Percentiles rank a stretch among this genome's conserved stretches.
These are phyloP conservation scores for Claviceps paspali DNA, from an alignment of 2,329 filamentous ascomycete species.

Conservation along the genomic window DNA sequence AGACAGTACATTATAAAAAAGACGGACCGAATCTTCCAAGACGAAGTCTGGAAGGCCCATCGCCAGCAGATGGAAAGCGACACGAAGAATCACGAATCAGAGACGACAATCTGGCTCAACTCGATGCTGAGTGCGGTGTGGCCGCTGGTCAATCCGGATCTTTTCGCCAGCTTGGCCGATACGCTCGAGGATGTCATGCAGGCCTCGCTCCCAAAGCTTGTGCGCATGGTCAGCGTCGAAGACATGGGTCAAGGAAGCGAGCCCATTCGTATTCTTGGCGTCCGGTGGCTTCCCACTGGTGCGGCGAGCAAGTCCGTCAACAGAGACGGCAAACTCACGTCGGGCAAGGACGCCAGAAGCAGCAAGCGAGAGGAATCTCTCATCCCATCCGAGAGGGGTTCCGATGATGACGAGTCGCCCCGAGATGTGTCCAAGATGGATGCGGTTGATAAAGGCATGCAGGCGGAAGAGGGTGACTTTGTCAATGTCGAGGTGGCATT, in stretches of 20 bases:
- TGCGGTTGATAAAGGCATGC: slow-evolving; percentile 42
- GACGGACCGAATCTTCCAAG: slow-evolving; percentile 47
- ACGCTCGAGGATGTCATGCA: slow-evolving; percentile 71
- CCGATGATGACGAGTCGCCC: too few relatives aligned
- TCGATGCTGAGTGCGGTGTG: slow-evolving; percentile 51
- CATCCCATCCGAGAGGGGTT: background rate
- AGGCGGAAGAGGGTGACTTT: slow-evolving; percentile 64
- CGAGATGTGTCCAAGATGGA: slow-evolving; percentile 17
- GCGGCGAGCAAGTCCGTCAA: slow-evolving; percentile 48
- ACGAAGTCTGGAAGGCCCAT: slow-evolving; percentile 54
- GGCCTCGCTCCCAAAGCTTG: slow-evolving; percentile 50
- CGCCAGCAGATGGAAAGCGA: slow-evolving; percentile 32
- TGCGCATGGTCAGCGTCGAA: slow-evolving; percentile 62
- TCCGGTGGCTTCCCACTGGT: slow-evolving; percentile 58
- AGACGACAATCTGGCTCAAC: slow-evolving; percentile 61
- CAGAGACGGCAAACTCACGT: slow-evolving; percentile 36
- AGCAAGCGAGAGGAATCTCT: slow-evolving; percentile 16
- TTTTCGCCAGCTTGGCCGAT: slow-evolving; percentile 54
- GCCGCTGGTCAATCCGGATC: slow-evolving; percentile 61
- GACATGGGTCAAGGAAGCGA: slow-evolving; percentile 65
- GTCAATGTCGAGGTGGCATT: slow-evolving; percentile 64
- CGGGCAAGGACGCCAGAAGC: slow-evolving; percentile 15
- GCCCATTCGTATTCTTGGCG: slow-evolving; percentile 51
- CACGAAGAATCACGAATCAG: slow-evolving; percentile 29
- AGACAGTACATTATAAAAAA: slow-evolving; percentile 46